These are phyloP conservation scores for Setaria italica DNA, from an alignment of 202 grass and related monocot genomes.

Conservation along the genomic window DNA sequence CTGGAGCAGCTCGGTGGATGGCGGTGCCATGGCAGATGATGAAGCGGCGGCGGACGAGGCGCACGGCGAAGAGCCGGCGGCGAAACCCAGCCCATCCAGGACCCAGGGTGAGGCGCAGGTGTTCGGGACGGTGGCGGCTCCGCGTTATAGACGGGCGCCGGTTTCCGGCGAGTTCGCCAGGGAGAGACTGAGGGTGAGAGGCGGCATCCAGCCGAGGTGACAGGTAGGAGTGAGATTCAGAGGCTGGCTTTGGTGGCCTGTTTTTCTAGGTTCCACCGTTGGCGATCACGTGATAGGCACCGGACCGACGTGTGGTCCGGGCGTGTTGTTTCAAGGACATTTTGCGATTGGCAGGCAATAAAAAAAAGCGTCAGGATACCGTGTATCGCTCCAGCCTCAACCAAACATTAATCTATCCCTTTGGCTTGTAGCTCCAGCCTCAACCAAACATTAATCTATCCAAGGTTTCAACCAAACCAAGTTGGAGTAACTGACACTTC, in stretches of 20 bases:
- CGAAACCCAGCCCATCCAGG: conserved; percentile 12
- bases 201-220: conserved; percentile 58
- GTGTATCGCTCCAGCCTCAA: background rate
- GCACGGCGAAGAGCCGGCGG: conserved; percentile 37
- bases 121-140: background rate
- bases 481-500: background rate
- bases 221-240: background rate
- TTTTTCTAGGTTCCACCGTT: background rate
- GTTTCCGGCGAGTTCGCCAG: conserved; percentile 49
- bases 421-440: too few relatives aligned
- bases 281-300: background rate
- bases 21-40: background rate
- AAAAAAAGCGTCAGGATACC: background rate
- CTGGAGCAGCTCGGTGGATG: conserved; percentile 62
- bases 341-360: background rate
- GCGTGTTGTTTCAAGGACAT: background rate
- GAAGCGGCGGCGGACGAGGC: conserved; percentile 35
- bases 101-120: background rate
- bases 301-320: background rate
- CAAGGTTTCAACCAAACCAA: background rate
- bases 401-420: background rate
- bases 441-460: too few relatives aligned
- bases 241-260: background rate
- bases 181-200: conserved; percentile 55
- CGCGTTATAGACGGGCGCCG: conserved; percentile 35